Evolutionary conservation across 352 stramenopile genomes (phyloP).

Genomic region (Phytophthora cactorum): DNA sequence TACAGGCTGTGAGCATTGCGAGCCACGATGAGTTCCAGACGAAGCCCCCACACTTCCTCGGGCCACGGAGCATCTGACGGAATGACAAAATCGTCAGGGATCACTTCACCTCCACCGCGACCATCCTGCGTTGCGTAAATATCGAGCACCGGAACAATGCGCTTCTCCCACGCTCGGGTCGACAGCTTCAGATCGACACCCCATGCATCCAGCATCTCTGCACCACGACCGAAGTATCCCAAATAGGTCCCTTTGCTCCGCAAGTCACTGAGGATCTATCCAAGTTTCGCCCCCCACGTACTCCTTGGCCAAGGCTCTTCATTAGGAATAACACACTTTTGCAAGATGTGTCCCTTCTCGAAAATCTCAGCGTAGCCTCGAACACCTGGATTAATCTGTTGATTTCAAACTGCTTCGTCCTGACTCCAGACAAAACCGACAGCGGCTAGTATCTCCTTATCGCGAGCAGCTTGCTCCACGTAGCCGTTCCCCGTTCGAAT

Average conservation of each 20-base stretch:
- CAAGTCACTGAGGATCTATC: neutral
- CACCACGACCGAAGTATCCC: conserved; percentile 1
- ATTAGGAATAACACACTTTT: neutral
- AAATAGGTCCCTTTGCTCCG: neutral
- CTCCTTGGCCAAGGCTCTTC: neutral
- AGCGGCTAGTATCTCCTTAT: neutral
- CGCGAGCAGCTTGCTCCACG: conserved; percentile 3
- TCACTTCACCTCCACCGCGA: neutral
- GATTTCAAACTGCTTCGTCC: neutral
- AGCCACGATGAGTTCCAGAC: neutral
- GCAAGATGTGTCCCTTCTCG: neutral
- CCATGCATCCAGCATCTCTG: neutral
- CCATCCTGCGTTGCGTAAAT: neutral
- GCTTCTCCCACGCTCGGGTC: neutral
- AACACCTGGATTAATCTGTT: neutral
- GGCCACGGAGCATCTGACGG: neutral
- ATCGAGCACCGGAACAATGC: neutral
- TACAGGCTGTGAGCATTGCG: neutral
- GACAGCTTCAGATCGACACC: neutral
- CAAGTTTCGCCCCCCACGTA: too few relatives aligned
- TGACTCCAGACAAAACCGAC: neutral
- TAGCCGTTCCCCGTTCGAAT: neutral
- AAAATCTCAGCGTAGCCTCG: neutral
- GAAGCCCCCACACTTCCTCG: neutral
- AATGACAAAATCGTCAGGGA: neutral